Percentiles rank a stretch among this genome's conserved stretches.
Conservation (phyloP, 805 yeast genomes). For the Starmerella gropengiesseri region DNA sequence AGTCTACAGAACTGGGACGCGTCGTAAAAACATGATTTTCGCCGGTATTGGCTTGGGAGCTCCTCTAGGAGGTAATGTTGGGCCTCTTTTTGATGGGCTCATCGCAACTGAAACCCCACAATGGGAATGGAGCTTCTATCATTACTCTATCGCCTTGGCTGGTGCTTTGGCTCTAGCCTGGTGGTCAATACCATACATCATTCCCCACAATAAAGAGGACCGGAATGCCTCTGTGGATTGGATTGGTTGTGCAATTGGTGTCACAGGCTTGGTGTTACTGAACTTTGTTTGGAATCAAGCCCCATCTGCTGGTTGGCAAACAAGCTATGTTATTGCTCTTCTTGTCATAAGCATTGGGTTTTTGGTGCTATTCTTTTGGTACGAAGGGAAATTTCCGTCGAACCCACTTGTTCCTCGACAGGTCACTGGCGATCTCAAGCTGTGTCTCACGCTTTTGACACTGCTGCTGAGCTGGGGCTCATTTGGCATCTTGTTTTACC, state of each 20-base stretch:
- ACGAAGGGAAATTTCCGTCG: slow-evolving; percentile 44
- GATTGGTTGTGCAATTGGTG: slow-evolving; percentile 46
- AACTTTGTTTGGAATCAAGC: slow-evolving; percentile 70
- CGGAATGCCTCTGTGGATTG: slow-evolving; percentile 37
- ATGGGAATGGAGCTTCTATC: slow-evolving; percentile 33
- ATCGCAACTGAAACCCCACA: slow-evolving; percentile 20
- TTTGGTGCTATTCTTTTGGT: slow-evolving; percentile 28
- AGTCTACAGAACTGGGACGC: slow-evolving; percentile 20
- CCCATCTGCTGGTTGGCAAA: slow-evolving; percentile 57
- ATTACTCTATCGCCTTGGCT: slow-evolving; percentile 32
- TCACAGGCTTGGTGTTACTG: slow-evolving; percentile 49
- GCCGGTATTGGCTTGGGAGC: slow-evolving; percentile 51
- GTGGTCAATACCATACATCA: slow-evolving; percentile 19
- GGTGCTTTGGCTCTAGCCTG: slow-evolving; percentile 12
- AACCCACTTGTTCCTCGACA: slow-evolving; percentile 43
- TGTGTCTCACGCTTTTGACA: slow-evolving; percentile 37
- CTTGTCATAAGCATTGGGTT: slow-evolving; percentile 54
- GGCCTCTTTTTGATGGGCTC: slow-evolving; percentile 36
- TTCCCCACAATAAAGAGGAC: slow-evolving; percentile 11
- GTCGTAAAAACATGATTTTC: slow-evolving; percentile 44
- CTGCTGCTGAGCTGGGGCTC: slow-evolving; percentile 66
- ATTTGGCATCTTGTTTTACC: slow-evolving; percentile 64
- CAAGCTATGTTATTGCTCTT: slow-evolving; percentile 42
- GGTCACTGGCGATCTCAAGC: slow-evolving; percentile 28
- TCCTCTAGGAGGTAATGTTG: slow-evolving; percentile 51